Conservation (phyloP, 2,329 filamentous ascomycete species). For the Penicillium expansum region DNA sequence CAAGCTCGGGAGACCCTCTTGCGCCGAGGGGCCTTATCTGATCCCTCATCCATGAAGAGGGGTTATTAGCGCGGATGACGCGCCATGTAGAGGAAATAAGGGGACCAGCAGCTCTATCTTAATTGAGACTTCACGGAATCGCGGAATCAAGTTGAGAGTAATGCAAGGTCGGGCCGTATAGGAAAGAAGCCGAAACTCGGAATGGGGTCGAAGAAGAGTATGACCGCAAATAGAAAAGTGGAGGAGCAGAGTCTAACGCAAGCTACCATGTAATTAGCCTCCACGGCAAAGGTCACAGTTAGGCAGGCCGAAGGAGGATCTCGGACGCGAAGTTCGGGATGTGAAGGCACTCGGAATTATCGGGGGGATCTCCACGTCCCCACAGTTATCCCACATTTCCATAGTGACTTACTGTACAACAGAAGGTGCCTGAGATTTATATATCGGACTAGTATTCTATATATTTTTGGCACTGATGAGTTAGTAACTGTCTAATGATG, state of each 20-base stretch:
- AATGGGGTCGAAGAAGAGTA: background rate
- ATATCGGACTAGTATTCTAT: background rate
- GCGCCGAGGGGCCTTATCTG: conserved; percentile 40
- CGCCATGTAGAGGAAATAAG: conserved; percentile 23
- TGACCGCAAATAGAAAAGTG: background rate
- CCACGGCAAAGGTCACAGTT: background rate
- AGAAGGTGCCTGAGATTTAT: background rate
- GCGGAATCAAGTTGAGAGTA: background rate
- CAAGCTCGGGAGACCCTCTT: conserved; percentile 49
- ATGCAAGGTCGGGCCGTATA: background rate
- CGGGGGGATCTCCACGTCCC: background rate
- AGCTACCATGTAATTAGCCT: background rate
- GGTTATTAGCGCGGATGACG: conserved; percentile 21
- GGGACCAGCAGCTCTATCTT: background rate
- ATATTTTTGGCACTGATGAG: too few relatives aligned
- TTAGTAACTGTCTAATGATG: background rate
- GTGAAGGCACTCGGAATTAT: background rate
- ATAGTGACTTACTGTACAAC: background rate
- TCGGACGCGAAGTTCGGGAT: conserved; percentile 3
- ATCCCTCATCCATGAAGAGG: conserved; percentile 41
- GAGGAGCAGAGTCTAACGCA: background rate
- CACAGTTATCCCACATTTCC: background rate
- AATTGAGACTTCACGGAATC: background rate
- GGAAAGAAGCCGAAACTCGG: background rate
- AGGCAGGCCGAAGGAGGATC: background rate